These are phyloP conservation scores for Globisporangium paroecandrum DNA, from an alignment of 352 stramenopile species.

Conservation along the genomic window DNA sequence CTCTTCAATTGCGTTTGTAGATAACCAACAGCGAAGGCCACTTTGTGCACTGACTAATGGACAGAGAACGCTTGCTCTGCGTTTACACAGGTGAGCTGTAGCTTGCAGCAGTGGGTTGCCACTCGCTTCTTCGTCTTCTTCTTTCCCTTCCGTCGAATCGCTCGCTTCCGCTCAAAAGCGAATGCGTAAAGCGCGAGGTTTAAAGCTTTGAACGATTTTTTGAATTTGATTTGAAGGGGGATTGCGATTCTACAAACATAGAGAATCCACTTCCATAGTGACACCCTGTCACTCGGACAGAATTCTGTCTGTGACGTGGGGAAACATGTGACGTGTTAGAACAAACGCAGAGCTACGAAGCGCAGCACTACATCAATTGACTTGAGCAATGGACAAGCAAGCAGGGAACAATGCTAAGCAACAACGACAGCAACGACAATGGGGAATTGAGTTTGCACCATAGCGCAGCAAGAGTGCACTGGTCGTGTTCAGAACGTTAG, in stretches of 20 bases:
- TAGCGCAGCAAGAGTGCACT: conserved; percentile 3
- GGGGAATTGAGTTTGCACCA: conserved; percentile 12
- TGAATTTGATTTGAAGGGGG: conserved; percentile 9
- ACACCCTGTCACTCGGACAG: not conserved
- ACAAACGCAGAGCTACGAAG: not conserved
- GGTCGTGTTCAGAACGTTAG: conserved; percentile 22
- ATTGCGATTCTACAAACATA: not conserved
- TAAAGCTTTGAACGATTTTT: conserved; percentile 17
- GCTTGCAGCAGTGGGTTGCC: not conserved
- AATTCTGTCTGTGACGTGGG: no score
- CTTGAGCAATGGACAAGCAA: not conserved
- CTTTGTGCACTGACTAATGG: not conserved
- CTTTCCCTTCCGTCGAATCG: not conserved
- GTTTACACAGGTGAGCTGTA: not conserved
- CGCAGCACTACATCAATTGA: not conserved
- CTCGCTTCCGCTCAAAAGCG: not conserved
- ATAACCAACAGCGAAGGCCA: not conserved
- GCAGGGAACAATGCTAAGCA: not conserved
- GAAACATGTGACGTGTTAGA: no score
- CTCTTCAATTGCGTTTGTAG: not conserved
- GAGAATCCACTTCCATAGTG: not conserved
- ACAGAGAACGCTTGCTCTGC: not conserved
- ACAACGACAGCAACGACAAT: not conserved
- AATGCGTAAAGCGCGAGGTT: conserved; percentile 3
- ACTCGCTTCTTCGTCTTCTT: not conserved